Conservation (phyloP, 805 yeast genomes). For the Saccharomycopsis guyanensis region DNA sequence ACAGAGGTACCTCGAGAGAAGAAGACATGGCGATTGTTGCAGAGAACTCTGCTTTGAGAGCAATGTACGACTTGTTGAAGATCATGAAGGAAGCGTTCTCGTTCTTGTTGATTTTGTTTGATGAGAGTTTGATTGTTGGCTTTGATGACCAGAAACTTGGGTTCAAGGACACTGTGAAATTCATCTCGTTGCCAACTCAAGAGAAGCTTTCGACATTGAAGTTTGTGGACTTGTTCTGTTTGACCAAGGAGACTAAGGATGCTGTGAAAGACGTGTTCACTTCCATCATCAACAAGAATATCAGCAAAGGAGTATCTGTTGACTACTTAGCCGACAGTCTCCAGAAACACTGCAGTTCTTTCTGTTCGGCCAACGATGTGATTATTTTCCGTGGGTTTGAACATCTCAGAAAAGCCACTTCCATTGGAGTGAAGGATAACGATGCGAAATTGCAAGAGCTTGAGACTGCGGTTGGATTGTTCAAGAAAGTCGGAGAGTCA, state of each 20-base stretch:
- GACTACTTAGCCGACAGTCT: constrained; percentile 81
- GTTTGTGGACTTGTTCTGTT: constrained; percentile 73
- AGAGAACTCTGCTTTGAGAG: constrained; percentile 80
- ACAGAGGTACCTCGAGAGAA: constrained; percentile 16
- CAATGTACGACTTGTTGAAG: constrained; percentile 64
- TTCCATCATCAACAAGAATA: constrained; percentile 81
- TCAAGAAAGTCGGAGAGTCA: constrained; percentile 73
- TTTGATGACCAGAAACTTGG: constrained; percentile 24
- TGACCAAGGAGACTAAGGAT: constrained; percentile 43
- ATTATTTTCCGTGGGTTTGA: constrained; percentile 91
- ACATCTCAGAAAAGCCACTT: constrained; percentile 79
- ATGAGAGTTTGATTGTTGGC: constrained; percentile 46
- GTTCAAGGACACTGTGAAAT: constrained; percentile 62
- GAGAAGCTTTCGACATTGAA: constrained; percentile 55
- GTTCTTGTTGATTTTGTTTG: constrained; percentile 72
- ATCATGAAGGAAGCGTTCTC: constrained; percentile 87
- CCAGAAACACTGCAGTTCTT: constrained; percentile 90
- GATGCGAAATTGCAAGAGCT: constrained; percentile 64
- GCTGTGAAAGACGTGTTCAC: constrained; percentile 81
- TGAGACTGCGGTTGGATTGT: constrained; percentile 63
- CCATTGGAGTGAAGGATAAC: constrained; percentile 59
- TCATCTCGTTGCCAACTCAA: constrained; percentile 61
- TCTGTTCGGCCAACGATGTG: constrained; percentile 91
- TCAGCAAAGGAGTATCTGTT: constrained; percentile 86
- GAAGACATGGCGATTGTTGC: constrained; percentile 76